Evolutionary conservation across 2,329 filamentous ascomycete species (phyloP).

Genomic region (Ophioceras dolichostomum): DNA sequence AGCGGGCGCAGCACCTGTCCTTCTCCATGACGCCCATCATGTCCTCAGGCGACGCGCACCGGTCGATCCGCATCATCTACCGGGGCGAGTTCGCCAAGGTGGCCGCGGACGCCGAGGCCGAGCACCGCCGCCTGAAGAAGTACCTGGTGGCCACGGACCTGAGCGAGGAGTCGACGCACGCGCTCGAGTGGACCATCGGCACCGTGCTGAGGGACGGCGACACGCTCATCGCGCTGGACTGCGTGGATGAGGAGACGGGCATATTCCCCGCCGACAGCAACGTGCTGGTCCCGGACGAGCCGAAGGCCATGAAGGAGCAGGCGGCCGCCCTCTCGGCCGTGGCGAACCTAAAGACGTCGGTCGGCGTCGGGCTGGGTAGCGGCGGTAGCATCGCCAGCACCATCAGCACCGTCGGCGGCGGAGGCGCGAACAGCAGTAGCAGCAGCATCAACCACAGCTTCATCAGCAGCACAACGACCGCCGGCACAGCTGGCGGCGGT

Average conservation of each 20-base stretch:
- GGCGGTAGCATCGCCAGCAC: slow-evolving; percentile 9
- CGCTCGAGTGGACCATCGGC: slow-evolving; percentile 93
- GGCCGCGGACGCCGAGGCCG: slow-evolving; percentile 65
- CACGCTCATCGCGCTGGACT: slow-evolving; percentile 86
- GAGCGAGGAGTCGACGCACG: slow-evolving; percentile 88
- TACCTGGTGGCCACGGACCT: slow-evolving; percentile 95
- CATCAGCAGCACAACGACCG: slow-evolving; percentile 1
- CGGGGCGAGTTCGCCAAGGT: slow-evolving; percentile 74
- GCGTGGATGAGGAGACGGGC: slow-evolving; percentile 75
- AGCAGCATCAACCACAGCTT: slow-evolving; percentile 4
- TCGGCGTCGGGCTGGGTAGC: slow-evolving; percentile 7
- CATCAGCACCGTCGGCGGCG: slow-evolving; percentile 5
- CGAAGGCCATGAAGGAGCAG: slow-evolving; percentile 64
- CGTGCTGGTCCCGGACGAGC: slow-evolving; percentile 56
- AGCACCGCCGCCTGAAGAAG: slow-evolving; percentile 67
- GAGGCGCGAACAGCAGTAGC: slow-evolving; percentile 1
- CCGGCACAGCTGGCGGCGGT: no score
- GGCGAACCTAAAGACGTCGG: slow-evolving; percentile 24
- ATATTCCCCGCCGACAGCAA: slow-evolving; percentile 31
- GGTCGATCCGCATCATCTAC: slow-evolving; percentile 80
- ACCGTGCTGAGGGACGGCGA: slow-evolving; percentile 91
- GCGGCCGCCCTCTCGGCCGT: slow-evolving; percentile 59
- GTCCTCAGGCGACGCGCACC: slow-evolving; percentile 61
- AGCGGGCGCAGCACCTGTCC: slow-evolving; percentile 72
- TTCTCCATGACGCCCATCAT: slow-evolving; percentile 72